Conservation (phyloP, 2,329 filamentous ascomycete genomes). For the Fusarium falciforme region DNA sequence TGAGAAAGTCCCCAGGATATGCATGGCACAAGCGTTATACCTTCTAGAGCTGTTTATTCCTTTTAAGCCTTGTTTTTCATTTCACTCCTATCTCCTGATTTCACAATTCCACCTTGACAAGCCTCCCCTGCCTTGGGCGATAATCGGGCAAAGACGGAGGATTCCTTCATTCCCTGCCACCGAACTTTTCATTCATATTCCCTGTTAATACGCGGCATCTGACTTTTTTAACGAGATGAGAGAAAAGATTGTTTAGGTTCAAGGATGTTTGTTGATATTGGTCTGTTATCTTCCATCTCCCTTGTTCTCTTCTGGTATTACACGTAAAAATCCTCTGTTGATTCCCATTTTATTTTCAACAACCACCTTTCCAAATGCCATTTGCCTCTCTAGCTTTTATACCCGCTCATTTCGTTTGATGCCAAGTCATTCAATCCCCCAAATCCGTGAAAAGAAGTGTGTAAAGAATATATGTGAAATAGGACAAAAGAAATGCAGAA, state of each 20-base stretch:
- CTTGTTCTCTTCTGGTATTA: constrained; percentile 14
- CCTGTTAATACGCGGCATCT: constrained; percentile 11
- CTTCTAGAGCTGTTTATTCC: background rate
- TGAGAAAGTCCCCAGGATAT: background rate
- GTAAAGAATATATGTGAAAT: constrained; percentile 9
- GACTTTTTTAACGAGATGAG: background rate
- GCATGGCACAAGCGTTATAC: background rate
- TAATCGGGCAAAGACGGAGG: background rate
- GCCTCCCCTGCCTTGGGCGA: constrained; percentile 17
- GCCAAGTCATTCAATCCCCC: constrained; percentile 15
- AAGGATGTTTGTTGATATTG: constrained; percentile 9
- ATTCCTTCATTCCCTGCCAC: background rate
- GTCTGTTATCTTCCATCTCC: constrained; percentile 3
- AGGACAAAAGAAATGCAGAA: background rate
- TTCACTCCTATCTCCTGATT: constrained; percentile 20
- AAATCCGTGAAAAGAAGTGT: background rate
- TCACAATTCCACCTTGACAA: constrained; percentile 1
- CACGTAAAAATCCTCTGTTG: constrained; percentile 28
- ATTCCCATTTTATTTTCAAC: constrained; percentile 13
- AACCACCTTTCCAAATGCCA: constrained; percentile 3
- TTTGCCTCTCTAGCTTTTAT: constrained; percentile 19
- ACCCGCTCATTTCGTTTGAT: constrained; percentile 26
- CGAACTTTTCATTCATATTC: background rate
- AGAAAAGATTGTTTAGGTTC: background rate
- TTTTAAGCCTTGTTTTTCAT: background rate